Base-by-base conservation (phyloP, 345 rosid species). In the Corchorus capsularis region DNA sequence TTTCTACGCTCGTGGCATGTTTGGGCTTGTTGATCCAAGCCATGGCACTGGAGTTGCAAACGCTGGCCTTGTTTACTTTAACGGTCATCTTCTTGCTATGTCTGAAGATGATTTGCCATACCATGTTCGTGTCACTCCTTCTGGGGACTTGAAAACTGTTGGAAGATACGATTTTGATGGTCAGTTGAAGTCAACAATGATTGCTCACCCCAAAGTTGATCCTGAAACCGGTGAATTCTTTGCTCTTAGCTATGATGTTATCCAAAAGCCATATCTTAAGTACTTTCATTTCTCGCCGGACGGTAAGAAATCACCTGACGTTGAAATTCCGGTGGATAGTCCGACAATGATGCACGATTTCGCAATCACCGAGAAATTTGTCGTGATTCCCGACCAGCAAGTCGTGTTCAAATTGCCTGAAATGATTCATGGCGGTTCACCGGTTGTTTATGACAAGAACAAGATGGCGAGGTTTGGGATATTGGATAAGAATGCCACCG, bases 261-360 rank as follows among this genome's bases (percentile, higher is more conserved):
- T 93, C 3, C 81, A 86, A 34, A 90, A 91, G 64, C 97, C 98
- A 0, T 90, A 89, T 81, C 78, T 93, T 34, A 93, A 92, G 54
- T 93, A 90, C 88, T 92, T 93, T 74, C 75, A 83, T 8, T 86
- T 93, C 78, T 89, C 91, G 2, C 91, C 90, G 0, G 85, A 87
- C 46, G 94, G 96, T 1, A 69, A 49, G 4, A 93, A 93, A 78
- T 89, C 94, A 0, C 86, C 82, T 0, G 94, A 93, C 61, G 89
- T 93, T 3, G 91, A 93, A 63, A 92, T 93, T 6, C 86, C 87
- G 10, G 81, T 94, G 0, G 89, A 80, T 12, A 83, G 86, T 71
- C 95, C 98, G 0, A 94, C 98, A 9, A 92, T 94, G 98, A 90
- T 92, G 85, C 98, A 93, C 71, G 97, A 93, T 65, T 93, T 93